Base-by-base conservation (phyloP, 1,139 yeast species). In the Candida neerlandica region DNA sequence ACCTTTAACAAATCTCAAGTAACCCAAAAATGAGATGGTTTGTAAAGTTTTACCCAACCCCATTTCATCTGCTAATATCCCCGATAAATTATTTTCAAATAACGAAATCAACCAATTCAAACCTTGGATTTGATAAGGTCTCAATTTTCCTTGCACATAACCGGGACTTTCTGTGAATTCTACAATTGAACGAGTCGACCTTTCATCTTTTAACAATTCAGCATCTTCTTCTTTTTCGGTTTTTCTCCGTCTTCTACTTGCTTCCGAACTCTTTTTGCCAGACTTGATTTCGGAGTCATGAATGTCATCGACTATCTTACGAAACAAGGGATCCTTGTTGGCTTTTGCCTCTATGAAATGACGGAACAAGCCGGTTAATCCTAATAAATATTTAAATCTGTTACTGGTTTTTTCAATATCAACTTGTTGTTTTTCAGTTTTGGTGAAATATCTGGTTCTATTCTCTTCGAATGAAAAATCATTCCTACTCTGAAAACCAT, bases 21-120 rank as follows among this genome's bases (percentile, higher is more conserved):
- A 86, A 1, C 94, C 94, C 48, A 87, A 69, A 58, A 87, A 87
- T 5, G 98, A 84, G 52, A 94, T 90, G 0, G 97, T 90, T 66
- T 94, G 99, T 52, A 94, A 75, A 1, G 99, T 94, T 65, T 94
- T 94, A 52, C 99, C 99, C 51, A 94, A 78, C 1, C 99, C 99
- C 99, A 94, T 94, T 68, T 94, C 99, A 69, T 94, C 99, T 9
- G 99, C 99, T 51, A 94, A 77, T 45, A 94, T 92, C 44, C 98
- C 98, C 1, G 95, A 85, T 49, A 92, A 78, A 60, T 86, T 84
- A 69, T 92, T 90, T 58, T 89, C 95, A 62, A 87, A 86, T 50
- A 92, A 71, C 1, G 91, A 82, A 19, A 91, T 83, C 61, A 92
- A 73, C 98, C 98, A 92, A 70, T 92, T 92, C 56, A 92, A 77